Percentiles rank a stretch among this genome's conserved stretches.
Evolutionary conservation across 257 asterid genomes (phyloP).

Genomic region (Solanum megistacrolobum): DNA sequence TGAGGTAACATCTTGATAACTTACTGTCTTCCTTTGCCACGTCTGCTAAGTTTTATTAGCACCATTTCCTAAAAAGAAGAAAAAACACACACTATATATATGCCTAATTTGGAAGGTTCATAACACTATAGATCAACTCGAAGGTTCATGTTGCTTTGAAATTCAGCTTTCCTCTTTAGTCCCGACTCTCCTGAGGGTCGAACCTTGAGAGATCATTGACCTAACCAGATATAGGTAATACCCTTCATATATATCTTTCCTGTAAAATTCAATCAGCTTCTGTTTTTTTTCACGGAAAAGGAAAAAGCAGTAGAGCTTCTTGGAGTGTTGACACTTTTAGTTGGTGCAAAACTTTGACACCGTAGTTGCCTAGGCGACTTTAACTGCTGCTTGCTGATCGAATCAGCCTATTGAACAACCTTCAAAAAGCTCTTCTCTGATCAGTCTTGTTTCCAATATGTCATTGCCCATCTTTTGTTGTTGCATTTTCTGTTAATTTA

Average conservation of each 20-base stretch:
- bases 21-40: background rate
- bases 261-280: background rate
- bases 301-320: background rate
- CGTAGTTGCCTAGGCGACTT: background rate
- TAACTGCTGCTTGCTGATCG: background rate
- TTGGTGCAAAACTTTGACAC: background rate
- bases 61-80: background rate
- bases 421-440: background rate
- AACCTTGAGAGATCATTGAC: background rate
- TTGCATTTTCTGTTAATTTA: background rate
- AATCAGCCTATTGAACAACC: background rate
- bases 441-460: background rate
- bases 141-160: background rate
- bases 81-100: background rate
- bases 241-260: background rate
- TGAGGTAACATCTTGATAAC: conserved; percentile 42
- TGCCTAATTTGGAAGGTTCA: background rate
- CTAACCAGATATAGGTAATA: background rate
- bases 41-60: background rate
- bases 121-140: background rate
- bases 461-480: background rate
- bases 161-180: background rate
- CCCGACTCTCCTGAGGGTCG: background rate
- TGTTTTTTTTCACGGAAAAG: background rate
- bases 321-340: background rate